Base-by-base conservation (phyloP, 78 protist species). In the Speleostelium caveatum region DNA sequence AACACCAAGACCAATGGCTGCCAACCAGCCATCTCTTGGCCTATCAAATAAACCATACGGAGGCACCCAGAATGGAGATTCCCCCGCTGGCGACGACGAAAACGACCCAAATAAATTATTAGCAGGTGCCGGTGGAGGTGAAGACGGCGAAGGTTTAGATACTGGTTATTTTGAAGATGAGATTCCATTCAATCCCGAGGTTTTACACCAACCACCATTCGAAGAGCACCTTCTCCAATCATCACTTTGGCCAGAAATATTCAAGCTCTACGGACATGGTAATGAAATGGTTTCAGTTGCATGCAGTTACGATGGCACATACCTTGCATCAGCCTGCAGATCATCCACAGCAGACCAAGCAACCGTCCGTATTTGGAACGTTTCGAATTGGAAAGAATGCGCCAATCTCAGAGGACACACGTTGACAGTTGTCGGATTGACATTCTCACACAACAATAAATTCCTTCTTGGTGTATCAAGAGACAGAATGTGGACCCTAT, bases 21-120 rank as follows among this genome's bases (percentile, higher is more conserved):
- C 94, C 58, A 90, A 90, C 58, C 86, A 74, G 56, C 94, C 94
- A 55, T 75, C 94, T 21, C 36, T 90, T 21, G 94, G 94, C 41
- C 56, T 90, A 19, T 90, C 94, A n/a, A 90, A 90, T 33, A 90
- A 90, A 63, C 94, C 94, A 28, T 74, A 78, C 58, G 65, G 55
- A 21, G 8, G 42, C 2, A 26, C 2, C 21, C 42, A 30, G 28
- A 21, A 24, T 2, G 8, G 10, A 35, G 69, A 66, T n/a, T 4
- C 4, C n/a, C 60, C 32, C 30, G 66, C 91, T 10, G 55, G 55
- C 12, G 72, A 86, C 0, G 75, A 69, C n/a, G 45, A 68, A 8
- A 30, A 36, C 17, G 16, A 17, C 16, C 10, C 10, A 56, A 62
- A 33, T 26, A 62, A 62, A 32, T n/a, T 65, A 22, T 22, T 22